Base-by-base conservation (phyloP, 2,329 filamentous ascomycete species). In the Epichloe gansuensis region DNA sequence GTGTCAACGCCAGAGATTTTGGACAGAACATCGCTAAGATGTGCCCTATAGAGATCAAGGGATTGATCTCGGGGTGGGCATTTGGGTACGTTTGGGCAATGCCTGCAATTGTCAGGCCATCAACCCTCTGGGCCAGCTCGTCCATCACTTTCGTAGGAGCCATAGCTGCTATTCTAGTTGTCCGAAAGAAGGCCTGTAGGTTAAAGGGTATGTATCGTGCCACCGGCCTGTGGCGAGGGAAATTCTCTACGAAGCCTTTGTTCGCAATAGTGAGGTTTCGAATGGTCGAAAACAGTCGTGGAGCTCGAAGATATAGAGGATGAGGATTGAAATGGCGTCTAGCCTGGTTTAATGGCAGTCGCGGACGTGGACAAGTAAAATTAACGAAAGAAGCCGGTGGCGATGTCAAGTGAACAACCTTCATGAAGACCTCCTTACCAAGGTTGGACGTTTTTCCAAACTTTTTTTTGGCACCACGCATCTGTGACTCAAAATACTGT, bases 21-120 rank as follows among this genome's bases (percentile, higher is more conserved):
- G 37, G 80, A 72, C 42, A 94, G 72, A 48, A 87, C 72, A 43
- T 83, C 75, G 56, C 86, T 83, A 57, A 94, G 79, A 65, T 91
- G 85, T 39, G 82, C 80, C 55, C 88, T 80, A 75, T 90, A 94
- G 55, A 91, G 76, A 63, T 93, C 88, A 62, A 87, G 74, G 4
- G 84, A 71, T 93, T 93, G 60, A 78, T 71, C 34, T 83, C 76
- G 52, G 86, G 86, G 63, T 84, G 74, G 61, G 76, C 80, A 63
- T 74, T 75, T 41, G 80, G 75, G 63, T 74, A 83, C 35, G 41
- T 35, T 31, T 51, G 44, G 15, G 43, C 28, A 28, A 55, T 51
- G 34, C 54, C 34, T 15, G 23, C 31, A 12, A 56, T 15, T 13
- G 54, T 50, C 46, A 56, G 38, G 44, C 54, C 54, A n/a, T 56